Evolutionary conservation across 495 filamentous ascomycete species (phyloP).

Genomic region (Diplogelasinospora grovesii): DNA sequence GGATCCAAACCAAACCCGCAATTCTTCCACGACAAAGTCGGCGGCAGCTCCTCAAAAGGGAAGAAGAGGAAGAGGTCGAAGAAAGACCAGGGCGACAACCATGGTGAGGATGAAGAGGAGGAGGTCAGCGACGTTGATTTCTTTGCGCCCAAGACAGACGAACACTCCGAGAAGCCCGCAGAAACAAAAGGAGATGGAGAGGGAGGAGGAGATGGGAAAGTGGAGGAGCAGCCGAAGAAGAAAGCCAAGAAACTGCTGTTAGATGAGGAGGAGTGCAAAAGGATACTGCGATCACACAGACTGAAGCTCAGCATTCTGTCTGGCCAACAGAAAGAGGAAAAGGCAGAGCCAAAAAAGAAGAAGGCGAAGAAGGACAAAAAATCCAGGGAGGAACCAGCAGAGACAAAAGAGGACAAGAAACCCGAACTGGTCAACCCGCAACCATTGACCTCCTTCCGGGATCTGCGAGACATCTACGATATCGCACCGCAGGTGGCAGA

Average conservation of each 20-base stretch:
- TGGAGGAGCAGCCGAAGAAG: slow-evolving; percentile 20
- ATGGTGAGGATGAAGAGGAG: slow-evolving; percentile 19
- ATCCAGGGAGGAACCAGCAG: slow-evolving; percentile 37
- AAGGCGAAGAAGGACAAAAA: slow-evolving; percentile 42
- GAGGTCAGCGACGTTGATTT: slow-evolving; percentile 39
- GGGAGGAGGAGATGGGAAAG: slow-evolving; percentile 1
- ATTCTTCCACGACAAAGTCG: slow-evolving; percentile 40
- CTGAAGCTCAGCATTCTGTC: slow-evolving; percentile 74
- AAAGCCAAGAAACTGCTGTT: slow-evolving; percentile 28
- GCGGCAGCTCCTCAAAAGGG: slow-evolving; percentile 20
- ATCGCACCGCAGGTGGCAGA: slow-evolving; percentile 63
- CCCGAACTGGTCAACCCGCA: slow-evolving; percentile 59
- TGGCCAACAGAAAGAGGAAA: slow-evolving; percentile 37
- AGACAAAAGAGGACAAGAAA: slow-evolving; percentile 30
- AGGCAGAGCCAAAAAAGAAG: slow-evolving; percentile 24
- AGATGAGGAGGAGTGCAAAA: slow-evolving; percentile 61
- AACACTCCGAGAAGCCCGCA: slow-evolving; percentile 10
- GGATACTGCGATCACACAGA: slow-evolving; percentile 73
- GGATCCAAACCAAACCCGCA: slow-evolving; percentile 44
- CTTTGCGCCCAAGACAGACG: slow-evolving; percentile 35
- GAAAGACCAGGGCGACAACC: slow-evolving; percentile 12
- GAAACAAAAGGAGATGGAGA: too few species aligned
- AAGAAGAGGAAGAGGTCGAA: slow-evolving; percentile 46
- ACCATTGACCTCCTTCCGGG: slow-evolving; percentile 69
- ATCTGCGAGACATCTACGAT: slow-evolving; percentile 61